A percentile compares a stretch with the other conserved stretches of the same genome.
These are phyloP conservation scores for Bolboschoenoplectus hybrid DNA, from an alignment of 202 grass and related monocot species.

Conservation along the genomic window DNA sequence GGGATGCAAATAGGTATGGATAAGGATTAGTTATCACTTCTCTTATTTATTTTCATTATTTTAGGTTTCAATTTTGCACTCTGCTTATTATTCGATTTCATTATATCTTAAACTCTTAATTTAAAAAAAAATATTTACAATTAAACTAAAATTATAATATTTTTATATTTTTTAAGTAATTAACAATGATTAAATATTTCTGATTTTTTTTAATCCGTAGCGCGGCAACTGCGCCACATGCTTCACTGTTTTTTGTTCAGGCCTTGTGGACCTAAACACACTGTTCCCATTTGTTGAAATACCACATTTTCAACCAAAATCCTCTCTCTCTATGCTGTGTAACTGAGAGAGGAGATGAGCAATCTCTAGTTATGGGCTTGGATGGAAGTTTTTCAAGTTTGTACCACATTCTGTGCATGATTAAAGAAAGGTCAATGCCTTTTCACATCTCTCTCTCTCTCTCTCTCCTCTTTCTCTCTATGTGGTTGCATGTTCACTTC, in stretches of 20 bases:
- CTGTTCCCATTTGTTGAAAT: neutral
- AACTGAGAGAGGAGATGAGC: neutral
- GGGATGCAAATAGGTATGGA: too few relatives aligned
- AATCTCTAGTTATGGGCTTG: neutral
- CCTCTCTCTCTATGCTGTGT: neutral
- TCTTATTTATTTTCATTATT: too few relatives aligned
- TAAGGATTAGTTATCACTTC: too few relatives aligned
- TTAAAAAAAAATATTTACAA: too few relatives aligned
- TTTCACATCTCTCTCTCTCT: slow-evolving; percentile 16
- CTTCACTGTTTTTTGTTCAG: neutral
- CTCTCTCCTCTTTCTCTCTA: neutral
- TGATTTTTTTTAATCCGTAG: too few relatives aligned
- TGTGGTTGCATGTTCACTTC: slow-evolving; percentile 28
- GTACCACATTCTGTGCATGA: neutral
- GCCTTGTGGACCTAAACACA: neutral
- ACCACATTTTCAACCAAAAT: neutral
- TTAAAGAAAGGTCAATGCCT: slow-evolving; percentile 25
- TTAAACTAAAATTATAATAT: too few relatives aligned
- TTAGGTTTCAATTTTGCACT: too few relatives aligned
- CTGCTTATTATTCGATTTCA: too few relatives aligned
- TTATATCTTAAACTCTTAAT: too few relatives aligned
- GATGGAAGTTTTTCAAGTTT: neutral
- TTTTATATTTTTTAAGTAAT: too few relatives aligned
- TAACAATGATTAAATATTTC: neutral
- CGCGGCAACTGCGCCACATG: neutral